Percentiles rank a stretch among this genome's conserved stretches.
These are phyloP conservation scores for Termitomyces sp. DNA, from an alignment of 768 basidiomycete genomes.

Conservation along the genomic window DNA sequence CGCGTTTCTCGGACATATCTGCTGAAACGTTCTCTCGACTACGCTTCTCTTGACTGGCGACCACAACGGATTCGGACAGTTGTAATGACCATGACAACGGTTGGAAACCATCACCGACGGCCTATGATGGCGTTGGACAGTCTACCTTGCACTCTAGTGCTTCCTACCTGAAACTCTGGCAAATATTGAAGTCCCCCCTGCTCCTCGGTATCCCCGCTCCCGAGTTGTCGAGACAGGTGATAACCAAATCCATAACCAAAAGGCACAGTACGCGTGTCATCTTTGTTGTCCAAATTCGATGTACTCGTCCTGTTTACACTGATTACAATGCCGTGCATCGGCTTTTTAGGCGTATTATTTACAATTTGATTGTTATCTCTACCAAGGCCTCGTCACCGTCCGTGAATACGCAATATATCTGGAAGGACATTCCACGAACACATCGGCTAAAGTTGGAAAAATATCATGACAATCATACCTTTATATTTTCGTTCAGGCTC, in stretches of 20 bases:
- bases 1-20: slow-evolving; percentile 1
- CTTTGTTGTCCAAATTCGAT: not conserved
- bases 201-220: slow-evolving; percentile 8
- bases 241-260: not conserved
- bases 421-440: not conserved
- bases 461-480: not conserved
- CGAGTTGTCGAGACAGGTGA: not conserved
- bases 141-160: not conserved
- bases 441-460: not conserved
- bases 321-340: not conserved
- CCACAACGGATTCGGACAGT: not conserved
- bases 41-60: not conserved
- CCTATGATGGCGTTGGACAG: not conserved
- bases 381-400: not conserved
- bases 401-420: not conserved
- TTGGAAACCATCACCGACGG: slow-evolving; percentile 1
- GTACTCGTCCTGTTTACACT: not conserved
- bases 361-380: not conserved
- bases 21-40: not conserved
- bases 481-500: not conserved
- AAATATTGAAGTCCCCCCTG: not conserved
- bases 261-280: not conserved
- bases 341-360: not conserved
- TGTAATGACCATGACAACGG: not conserved
- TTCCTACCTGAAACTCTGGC: not conserved